phyloP scores from a whole-genome alignment of 2,329 filamentous ascomycete species.

The Annulohypoxylon truncatum region DNA sequence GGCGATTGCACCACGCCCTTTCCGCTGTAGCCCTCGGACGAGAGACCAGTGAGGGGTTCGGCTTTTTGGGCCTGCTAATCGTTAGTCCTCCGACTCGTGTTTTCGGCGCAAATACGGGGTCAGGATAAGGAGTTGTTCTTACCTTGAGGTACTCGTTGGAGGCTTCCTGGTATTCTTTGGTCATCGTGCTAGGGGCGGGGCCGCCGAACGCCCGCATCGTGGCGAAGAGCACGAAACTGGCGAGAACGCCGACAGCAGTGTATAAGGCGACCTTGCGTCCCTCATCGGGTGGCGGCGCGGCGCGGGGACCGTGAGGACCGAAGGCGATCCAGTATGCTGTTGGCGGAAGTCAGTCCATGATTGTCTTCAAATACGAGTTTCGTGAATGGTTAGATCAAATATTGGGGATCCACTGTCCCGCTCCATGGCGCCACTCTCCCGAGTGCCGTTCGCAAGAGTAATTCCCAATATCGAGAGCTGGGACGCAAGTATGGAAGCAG shows the following conservation, averaged over 20 bases:
- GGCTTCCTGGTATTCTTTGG: constrained; percentile 95
- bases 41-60: constrained; percentile 87
- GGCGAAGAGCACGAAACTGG: constrained; percentile 78
- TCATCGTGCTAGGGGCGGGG: constrained; percentile 86
- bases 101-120: not conserved
- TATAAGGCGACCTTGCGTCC: constrained; percentile 81
- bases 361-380: constrained; percentile 38
- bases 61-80: constrained; percentile 77
- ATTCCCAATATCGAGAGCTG: constrained; percentile 8
- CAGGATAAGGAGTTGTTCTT: constrained; percentile 52
- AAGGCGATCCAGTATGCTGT: constrained; percentile 99
- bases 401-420: constrained; percentile 42
- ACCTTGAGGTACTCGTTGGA: constrained; percentile 95
- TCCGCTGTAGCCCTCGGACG: constrained; percentile 81
- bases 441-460: constrained; percentile 12
- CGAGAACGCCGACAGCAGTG: constrained; percentile 74
- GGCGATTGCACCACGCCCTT: constrained; percentile 81
- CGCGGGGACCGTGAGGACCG: constrained; percentile 93
- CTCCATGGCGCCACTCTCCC: constrained; percentile 10
- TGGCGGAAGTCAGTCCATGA: constrained; percentile 52
- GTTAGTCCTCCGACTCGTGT: constrained; percentile 26
- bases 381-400: constrained; percentile 34
- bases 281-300: constrained; percentile 85
- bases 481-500: not conserved
- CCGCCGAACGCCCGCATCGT: constrained; percentile 77